A percentile compares a stretch with the other conserved stretches of the same genome.
Conservation (phyloP, 148 eudicot species). For the Vaccinium macrocarpon region DNA sequence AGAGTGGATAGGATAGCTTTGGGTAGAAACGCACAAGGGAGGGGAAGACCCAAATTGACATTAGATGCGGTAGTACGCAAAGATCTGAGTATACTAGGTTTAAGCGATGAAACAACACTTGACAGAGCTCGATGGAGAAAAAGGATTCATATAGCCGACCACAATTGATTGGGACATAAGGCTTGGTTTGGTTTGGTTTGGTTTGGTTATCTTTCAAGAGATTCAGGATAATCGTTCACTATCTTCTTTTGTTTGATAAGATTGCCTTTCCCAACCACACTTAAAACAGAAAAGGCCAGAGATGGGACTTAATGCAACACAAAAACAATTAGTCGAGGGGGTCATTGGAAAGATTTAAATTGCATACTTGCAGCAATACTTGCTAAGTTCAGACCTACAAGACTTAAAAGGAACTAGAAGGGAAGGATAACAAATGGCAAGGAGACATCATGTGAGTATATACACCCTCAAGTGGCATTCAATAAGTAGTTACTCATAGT, state of each 20-base stretch:
- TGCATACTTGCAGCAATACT: neutral
- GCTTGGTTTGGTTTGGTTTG: too few relatives aligned
- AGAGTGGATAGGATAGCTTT: too few relatives aligned
- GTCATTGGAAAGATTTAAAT: neutral
- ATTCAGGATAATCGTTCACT: neutral
- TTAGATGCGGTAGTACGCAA: too few relatives aligned
- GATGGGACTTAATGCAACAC: neutral
- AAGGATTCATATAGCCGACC: too few relatives aligned
- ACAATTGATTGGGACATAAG: too few relatives aligned
- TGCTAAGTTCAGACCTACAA: neutral
- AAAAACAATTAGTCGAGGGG: neutral
- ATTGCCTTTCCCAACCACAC: neutral
- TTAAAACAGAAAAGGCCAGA: neutral
- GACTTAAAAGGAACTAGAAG: neutral
- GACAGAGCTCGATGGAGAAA: too few relatives aligned
- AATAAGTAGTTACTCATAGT: constrained; percentile 1
- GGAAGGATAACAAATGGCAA: neutral
- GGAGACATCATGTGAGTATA: neutral
- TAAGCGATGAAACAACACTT: too few relatives aligned
- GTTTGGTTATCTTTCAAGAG: neutral
- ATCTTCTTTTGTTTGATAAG: neutral
- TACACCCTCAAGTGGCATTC: neutral
- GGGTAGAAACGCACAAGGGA: too few relatives aligned
- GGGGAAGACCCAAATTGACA: too few relatives aligned
- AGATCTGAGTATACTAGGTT: too few relatives aligned